phyloP scores from a whole-genome alignment of 257 asterid genomes.

The Mitragyna speciosa region DNA sequence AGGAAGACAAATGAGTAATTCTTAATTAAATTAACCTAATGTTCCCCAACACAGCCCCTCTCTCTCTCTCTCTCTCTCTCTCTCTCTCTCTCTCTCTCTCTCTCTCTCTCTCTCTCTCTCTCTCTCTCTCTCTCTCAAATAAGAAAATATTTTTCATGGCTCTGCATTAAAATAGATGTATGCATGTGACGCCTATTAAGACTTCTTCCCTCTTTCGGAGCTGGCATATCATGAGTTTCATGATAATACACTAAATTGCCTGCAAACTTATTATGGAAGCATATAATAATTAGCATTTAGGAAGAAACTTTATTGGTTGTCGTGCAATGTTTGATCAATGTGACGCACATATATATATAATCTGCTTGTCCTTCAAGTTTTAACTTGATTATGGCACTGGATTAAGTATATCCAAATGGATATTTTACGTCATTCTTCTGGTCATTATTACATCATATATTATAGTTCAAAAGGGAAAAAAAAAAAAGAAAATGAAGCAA shows the following conservation, averaged over 20 bases:
- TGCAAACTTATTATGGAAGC: constrained; percentile 2
- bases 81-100: too few relatives aligned
- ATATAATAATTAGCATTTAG: neutral
- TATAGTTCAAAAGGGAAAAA: too few relatives aligned
- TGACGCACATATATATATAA: neutral
- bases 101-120: neutral
- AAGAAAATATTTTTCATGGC: neutral
- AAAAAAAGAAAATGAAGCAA: neutral
- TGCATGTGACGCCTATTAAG: constrained; percentile 7
- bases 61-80: neutral
- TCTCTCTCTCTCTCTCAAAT: neutral
- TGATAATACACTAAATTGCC: neutral
- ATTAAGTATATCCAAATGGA: too few relatives aligned
- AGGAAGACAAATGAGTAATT: too few relatives aligned
- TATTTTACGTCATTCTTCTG: neutral
- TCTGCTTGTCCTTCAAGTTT: constrained; percentile 9
- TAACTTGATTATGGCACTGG: neutral
- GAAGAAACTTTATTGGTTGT: neutral
- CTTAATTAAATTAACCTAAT: too few relatives aligned
- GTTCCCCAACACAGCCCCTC: too few relatives aligned
- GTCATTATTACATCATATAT: too few relatives aligned
- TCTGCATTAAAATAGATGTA: neutral
- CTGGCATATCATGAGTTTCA: constrained; percentile 11
- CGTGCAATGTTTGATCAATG: neutral
- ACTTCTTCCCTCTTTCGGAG: neutral